Conservation (phyloP, 257 asterid genomes). For the Solanum dulcamara region DNA sequence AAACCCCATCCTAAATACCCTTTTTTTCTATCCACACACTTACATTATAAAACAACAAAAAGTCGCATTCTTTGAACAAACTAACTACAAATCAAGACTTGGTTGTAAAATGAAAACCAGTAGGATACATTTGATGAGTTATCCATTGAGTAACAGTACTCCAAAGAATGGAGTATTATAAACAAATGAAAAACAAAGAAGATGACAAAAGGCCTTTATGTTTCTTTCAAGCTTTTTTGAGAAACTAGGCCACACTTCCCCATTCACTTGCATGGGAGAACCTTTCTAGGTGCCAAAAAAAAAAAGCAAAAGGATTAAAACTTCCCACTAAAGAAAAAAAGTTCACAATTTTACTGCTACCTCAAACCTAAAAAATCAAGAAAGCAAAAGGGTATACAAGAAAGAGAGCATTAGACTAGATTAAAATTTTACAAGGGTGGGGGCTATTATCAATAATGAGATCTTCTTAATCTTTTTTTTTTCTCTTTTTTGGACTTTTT, state of each 20-base stretch:
- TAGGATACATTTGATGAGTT: background rate
- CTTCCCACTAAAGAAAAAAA: slow-evolving; percentile 17
- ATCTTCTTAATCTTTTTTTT: background rate
- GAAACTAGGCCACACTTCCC: slow-evolving; percentile 36
- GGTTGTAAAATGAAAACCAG: background rate
- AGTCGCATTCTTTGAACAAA: background rate
- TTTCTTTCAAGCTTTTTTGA: slow-evolving; percentile 29
- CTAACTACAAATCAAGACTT: background rate
- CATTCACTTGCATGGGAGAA: slow-evolving; percentile 26
- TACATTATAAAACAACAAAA: background rate
- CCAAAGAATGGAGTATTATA: slow-evolving; percentile 1
- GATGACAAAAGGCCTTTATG: slow-evolving; percentile 34
- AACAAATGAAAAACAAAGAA: slow-evolving; percentile 17
- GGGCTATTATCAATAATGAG: background rate
- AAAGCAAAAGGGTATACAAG: slow-evolving; percentile 11
- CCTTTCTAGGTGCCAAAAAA: slow-evolving; percentile 6
- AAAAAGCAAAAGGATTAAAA: slow-evolving; percentile 24
- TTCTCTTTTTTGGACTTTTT: background rate
- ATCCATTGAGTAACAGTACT: slow-evolving; percentile 3
- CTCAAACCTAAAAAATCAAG: slow-evolving; percentile 18
- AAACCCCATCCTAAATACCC: background rate
- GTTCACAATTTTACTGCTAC: slow-evolving; percentile 28
- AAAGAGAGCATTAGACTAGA: slow-evolving; percentile 3
- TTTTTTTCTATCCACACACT: background rate
- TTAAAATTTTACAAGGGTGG: slow-evolving; percentile 18